phyloP scores from a whole-genome alignment of 2,329 filamentous ascomycete genomes.

The Trichoderma endophyticum region DNA sequence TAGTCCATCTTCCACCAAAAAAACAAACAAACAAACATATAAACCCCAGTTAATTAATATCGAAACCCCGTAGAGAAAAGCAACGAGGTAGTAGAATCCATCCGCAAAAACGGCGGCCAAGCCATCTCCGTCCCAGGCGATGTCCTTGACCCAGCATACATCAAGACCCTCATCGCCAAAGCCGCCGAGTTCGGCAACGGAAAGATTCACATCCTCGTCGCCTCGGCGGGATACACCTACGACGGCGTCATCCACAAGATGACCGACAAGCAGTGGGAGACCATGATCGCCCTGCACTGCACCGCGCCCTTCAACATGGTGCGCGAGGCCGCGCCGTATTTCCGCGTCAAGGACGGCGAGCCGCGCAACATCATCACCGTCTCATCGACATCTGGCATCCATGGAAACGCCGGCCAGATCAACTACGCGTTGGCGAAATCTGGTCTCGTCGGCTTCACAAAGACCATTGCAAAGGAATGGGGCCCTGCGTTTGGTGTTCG shows the following conservation, averaged over 20 bases:
- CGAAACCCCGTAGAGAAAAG: constrained; percentile 57
- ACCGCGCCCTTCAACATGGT: constrained; percentile 84
- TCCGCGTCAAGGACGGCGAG: constrained; percentile 80
- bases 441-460: constrained; percentile 76
- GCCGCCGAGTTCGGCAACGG: constrained; percentile 77
- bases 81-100: constrained; percentile 62
- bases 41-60: not conserved
- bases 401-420: constrained; percentile 87
- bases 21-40: not conserved
- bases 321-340: constrained; percentile 77
- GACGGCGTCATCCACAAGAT: constrained; percentile 92
- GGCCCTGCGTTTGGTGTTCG: constrained; percentile 78
- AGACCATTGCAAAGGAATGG: constrained; percentile 92
- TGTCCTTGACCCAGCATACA: constrained; percentile 67
- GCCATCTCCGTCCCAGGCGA: constrained; percentile 76
- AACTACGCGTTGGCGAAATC: constrained; percentile 88
- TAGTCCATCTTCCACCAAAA: not conserved
- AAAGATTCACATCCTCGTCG: constrained; percentile 88
- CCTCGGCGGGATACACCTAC: constrained; percentile 92
- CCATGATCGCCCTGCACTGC: constrained; percentile 77
- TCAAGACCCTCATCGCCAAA: constrained; percentile 67
- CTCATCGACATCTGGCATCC: constrained; percentile 73
- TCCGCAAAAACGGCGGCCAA: constrained; percentile 63
- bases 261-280: constrained; percentile 88
- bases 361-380: constrained; percentile 80